A percentile compares a stretch with the other conserved stretches of the same genome.
Conservation (phyloP, 164 flowering plant species). For the Macadamia integrifolia region DNA sequence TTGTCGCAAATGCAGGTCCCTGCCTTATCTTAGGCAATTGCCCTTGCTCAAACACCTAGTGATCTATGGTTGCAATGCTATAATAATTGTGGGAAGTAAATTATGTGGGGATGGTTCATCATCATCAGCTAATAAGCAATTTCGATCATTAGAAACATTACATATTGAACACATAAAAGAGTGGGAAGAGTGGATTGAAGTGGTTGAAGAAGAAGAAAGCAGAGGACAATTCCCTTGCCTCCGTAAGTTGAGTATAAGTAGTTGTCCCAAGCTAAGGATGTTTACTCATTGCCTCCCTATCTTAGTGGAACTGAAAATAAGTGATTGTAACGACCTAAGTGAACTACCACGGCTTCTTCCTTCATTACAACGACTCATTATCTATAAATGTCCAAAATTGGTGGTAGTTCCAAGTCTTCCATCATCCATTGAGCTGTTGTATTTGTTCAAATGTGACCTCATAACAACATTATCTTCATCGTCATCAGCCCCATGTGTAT, state of each 20-base stretch:
- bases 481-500: no score
- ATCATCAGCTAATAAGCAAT: slow-evolving; percentile 3
- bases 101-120: slow-evolving; percentile 11
- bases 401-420: no score
- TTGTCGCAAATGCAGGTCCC: slow-evolving; percentile 9
- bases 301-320: no score
- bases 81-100: slow-evolving; percentile 13
- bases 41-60: slow-evolving; percentile 15
- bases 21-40: slow-evolving; percentile 31
- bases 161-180: slow-evolving; percentile 12
- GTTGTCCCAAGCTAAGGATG: not conserved
- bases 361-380: no score
- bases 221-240: slow-evolving; percentile 15
- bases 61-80: slow-evolving; percentile 11
- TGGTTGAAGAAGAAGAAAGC: not conserved
- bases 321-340: no score
- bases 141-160: slow-evolving; percentile 13
- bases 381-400: no score
- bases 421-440: no score
- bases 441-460: no score
- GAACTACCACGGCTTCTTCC: no score
- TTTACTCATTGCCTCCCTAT: no score
- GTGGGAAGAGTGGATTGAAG: slow-evolving; percentile 16
- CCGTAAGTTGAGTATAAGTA: slow-evolving; percentile 5
- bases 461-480: no score